These are phyloP conservation scores for Curvularia lunata DNA, from an alignment of 2,329 filamentous ascomycete genomes.

Conservation along the genomic window DNA sequence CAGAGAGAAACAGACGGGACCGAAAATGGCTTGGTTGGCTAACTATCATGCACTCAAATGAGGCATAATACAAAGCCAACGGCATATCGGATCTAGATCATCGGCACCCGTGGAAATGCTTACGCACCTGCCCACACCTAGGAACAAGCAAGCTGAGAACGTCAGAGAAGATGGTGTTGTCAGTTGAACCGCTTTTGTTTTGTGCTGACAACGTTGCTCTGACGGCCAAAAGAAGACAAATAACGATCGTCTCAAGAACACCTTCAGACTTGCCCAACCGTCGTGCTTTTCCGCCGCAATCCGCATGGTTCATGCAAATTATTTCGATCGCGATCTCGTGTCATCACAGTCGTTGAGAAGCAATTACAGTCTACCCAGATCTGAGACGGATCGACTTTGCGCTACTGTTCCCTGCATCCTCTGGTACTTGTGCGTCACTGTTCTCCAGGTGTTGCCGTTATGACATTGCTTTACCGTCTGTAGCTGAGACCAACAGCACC, in stretches of 20 bases:
- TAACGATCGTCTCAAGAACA: not conserved
- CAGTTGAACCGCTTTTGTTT: not conserved
- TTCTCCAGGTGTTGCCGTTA: no score
- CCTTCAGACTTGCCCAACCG: not conserved
- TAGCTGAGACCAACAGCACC: not conserved
- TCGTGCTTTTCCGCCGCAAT: not conserved
- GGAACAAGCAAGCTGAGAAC: conserved; percentile 13
- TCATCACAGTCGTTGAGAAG: not conserved
- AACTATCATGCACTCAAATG: conserved; percentile 1
- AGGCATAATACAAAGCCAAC: conserved; percentile 6
- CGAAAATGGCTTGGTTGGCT: conserved; percentile 1
- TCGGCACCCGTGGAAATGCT: conserved; percentile 6
- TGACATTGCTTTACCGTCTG: not conserved
- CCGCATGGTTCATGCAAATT: not conserved
- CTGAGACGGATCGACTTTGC: not conserved
- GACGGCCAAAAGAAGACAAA: not conserved
- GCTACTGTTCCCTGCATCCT: not conserved
- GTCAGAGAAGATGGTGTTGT: not conserved
- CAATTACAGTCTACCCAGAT: not conserved
- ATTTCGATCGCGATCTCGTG: not conserved
- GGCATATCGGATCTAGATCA: conserved; percentile 5
- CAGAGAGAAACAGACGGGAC: conserved; percentile 1
- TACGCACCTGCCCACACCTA: not conserved
- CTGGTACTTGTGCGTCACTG: not conserved
- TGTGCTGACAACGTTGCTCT: not conserved